phyloP scores from a whole-genome alignment of 1,284 basidiomycete genomes.

The Melanopsichium pennsylvanicum region DNA sequence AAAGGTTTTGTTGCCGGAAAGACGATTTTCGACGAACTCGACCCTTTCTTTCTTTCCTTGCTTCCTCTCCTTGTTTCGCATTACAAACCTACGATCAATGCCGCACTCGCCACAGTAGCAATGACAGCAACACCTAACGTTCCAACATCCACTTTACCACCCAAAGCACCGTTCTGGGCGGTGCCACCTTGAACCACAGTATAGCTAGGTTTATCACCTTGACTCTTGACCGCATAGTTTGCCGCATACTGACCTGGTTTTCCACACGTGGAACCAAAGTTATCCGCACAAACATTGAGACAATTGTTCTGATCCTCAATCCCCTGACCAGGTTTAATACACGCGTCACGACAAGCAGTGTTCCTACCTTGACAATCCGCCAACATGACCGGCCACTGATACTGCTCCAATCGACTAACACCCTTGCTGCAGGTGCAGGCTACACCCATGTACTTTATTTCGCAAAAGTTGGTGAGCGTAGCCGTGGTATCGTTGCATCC shows the following conservation, averaged over 20 bases:
- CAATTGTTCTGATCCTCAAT: constrained; percentile 46
- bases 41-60: too few species aligned
- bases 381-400: constrained; percentile 62
- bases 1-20: too few species aligned
- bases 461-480: constrained; percentile 60
- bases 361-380: constrained; percentile 58
- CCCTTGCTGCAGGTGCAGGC: constrained; percentile 57
- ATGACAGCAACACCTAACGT: constrained; percentile 8
- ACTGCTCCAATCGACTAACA: constrained; percentile 51
- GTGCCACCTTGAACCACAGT: constrained; percentile 48
- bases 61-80: too few species aligned
- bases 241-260: constrained; percentile 57
- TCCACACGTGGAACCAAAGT: constrained; percentile 54
- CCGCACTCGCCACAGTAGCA: constrained; percentile 8
- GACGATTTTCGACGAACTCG: too few species aligned
- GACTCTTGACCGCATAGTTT: constrained; percentile 54
- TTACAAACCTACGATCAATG: constrained; percentile 11
- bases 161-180: constrained; percentile 27
- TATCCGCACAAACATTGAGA: constrained; percentile 40
- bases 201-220: constrained; percentile 52
- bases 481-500: constrained; percentile 49
- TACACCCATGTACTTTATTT: constrained; percentile 50
- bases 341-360: constrained; percentile 50
- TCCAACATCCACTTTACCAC: constrained; percentile 5
- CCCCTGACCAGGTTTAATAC: constrained; percentile 45